Evolutionary conservation across 305 asterid genomes (phyloP).

Genomic region (Salvia sclarea): DNA sequence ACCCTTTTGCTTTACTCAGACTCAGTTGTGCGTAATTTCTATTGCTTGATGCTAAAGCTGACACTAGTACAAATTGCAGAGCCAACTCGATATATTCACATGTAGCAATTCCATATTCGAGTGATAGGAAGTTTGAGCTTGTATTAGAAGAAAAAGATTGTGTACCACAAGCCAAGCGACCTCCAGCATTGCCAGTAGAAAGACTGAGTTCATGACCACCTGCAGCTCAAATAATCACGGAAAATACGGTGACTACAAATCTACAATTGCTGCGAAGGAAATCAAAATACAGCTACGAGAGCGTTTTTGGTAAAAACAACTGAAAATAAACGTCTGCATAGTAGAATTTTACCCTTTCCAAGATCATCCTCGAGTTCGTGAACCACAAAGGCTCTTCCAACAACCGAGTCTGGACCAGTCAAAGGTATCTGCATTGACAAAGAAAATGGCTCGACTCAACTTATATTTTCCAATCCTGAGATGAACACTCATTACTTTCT

Average conservation of each 20-base stretch:
- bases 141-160: slow-evolving; percentile 2
- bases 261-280: not conserved
- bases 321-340: not conserved
- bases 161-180: slow-evolving; percentile 96
- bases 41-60: slow-evolving; percentile 2
- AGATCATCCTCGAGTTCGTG: slow-evolving; percentile 96
- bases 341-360: slow-evolving; percentile 73
- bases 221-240: slow-evolving; percentile 29
- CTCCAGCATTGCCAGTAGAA: slow-evolving; percentile 93
- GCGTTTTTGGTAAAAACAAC: slow-evolving; percentile 14
- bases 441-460: not conserved
- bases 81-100: not conserved
- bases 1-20: too few species aligned
- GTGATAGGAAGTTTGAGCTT: not conserved
- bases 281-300: not conserved
- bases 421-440: slow-evolving; percentile 65
- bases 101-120: not conserved
- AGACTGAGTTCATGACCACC: slow-evolving; percentile 99
- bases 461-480: not conserved
- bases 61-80: slow-evolving; percentile 2
- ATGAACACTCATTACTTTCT: slow-evolving; percentile 8
- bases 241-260: not conserved
- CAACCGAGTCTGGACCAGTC: slow-evolving; percentile 79
- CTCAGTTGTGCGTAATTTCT: too few species aligned
- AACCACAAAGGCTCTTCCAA: slow-evolving; percentile 95